Evolutionary conservation across 306 rosid genomes (phyloP).

Genomic region (Sindora glabra): DNA sequence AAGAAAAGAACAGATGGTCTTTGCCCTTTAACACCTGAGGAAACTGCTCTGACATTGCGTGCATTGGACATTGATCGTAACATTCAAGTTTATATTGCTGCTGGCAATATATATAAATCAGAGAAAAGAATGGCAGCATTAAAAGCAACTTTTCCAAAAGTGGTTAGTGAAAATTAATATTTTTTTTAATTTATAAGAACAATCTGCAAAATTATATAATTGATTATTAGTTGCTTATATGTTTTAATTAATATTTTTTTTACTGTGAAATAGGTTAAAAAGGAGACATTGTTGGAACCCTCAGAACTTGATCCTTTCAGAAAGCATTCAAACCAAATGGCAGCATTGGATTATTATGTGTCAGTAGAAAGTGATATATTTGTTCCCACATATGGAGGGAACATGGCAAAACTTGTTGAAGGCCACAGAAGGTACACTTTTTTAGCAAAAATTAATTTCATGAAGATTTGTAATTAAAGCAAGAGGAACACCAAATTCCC

Average conservation of each 20-base stretch:
- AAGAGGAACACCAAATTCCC: too few species aligned
- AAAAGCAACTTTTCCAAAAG: constrained; percentile 43
- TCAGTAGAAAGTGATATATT: constrained; percentile 69
- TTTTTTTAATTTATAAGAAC: constrained; percentile 3
- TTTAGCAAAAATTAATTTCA: too few species aligned
- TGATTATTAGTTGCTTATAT: not conserved
- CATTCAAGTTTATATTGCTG: constrained; percentile 66
- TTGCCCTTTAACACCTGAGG: constrained; percentile 79
- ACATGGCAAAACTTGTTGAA: constrained; percentile 81
- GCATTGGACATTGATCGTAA: constrained; percentile 54
- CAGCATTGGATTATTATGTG: constrained; percentile 68
- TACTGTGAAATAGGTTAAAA: constrained; percentile 29
- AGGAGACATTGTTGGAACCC: constrained; percentile 62
- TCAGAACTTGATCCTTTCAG: constrained; percentile 51
- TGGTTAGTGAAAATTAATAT: constrained; percentile 36
- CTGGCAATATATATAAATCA: constrained; percentile 69
- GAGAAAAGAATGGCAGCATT: constrained; percentile 46
- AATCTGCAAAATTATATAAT: too few species aligned
- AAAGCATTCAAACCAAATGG: constrained; percentile 73
- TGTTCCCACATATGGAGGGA: constrained; percentile 58
- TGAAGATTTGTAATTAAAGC: too few species aligned
- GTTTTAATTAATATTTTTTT: too few species aligned
- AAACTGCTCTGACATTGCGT: constrained; percentile 45
- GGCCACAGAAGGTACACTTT: constrained; percentile 63
- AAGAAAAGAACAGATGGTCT: constrained; percentile 53